Conservation (phyloP, 768 basidiomycete genomes). For the Lanmaoa rubissima region DNA sequence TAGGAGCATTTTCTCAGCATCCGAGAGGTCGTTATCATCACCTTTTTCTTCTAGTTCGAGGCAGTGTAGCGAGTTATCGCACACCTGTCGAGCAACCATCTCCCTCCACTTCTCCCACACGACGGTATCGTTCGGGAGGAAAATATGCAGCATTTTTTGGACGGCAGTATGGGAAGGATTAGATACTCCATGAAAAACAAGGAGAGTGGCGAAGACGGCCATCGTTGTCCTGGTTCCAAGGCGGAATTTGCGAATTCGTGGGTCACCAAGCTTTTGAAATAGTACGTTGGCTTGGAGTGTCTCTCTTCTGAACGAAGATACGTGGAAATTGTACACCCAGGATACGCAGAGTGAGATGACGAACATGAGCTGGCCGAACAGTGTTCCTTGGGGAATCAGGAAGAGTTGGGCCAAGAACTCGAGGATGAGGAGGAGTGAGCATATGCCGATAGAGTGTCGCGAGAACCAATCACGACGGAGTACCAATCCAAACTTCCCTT, state of each 20-base stretch:
- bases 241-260: slow-evolving; percentile 7
- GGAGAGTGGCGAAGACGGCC: slow-evolving; percentile 15
- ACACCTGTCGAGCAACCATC: slow-evolving; percentile 15
- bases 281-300: slow-evolving; percentile 21
- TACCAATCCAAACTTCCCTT: slow-evolving; percentile 23
- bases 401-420: slow-evolving; percentile 34
- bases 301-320: slow-evolving; percentile 33
- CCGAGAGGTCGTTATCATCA: background rate
- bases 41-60: slow-evolving; percentile 2
- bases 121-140: slow-evolving; percentile 22
- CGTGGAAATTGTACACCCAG: slow-evolving; percentile 32
- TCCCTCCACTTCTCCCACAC: slow-evolving; percentile 24
- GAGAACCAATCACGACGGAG: background rate
- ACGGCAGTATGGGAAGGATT: background rate
- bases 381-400: slow-evolving; percentile 31
- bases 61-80: slow-evolving; percentile 1
- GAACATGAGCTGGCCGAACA: slow-evolving; percentile 38
- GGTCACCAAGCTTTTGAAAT: slow-evolving; percentile 13
- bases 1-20: slow-evolving; percentile 3
- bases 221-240: slow-evolving; percentile 18
- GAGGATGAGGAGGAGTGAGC: slow-evolving; percentile 27
- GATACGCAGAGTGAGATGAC: slow-evolving; percentile 31
- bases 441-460: slow-evolving; percentile 19
- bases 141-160: slow-evolving; percentile 7
- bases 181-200: slow-evolving; percentile 5